Evolutionary conservation across 208 protist species (phyloP).

Genomic region (Trypanosomatidae sp.): DNA sequence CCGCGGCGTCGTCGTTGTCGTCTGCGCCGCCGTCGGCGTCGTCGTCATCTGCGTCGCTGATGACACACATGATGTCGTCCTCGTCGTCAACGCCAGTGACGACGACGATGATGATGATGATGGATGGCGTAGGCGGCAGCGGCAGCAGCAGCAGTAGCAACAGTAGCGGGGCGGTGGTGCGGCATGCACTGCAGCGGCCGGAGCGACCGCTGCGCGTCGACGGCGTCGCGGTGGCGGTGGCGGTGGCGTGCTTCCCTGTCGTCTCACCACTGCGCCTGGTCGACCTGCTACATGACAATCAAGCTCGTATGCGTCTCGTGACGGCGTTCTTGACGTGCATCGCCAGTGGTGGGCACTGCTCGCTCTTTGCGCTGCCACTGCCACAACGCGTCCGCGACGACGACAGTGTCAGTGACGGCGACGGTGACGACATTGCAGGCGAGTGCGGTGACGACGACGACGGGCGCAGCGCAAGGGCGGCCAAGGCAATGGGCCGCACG

Average conservation of each 20-base stretch:
- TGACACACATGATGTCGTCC: not conserved
- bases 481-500: not conserved
- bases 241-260: constrained; percentile 15
- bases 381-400: not conserved
- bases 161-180: not conserved
- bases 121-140: not conserved
- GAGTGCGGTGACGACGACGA: not conserved
- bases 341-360: constrained; percentile 74
- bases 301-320: constrained; percentile 31
- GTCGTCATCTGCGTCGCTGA: too few relatives aligned
- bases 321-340: constrained; percentile 45
- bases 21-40: not conserved
- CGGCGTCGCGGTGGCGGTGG: not conserved
- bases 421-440: too few relatives aligned
- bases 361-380: constrained; percentile 29
- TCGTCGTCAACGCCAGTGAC: not conserved
- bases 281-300: constrained; percentile 49
- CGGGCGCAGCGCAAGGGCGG: not conserved
- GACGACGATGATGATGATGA: not conserved
- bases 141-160: not conserved
- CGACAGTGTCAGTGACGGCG: too few relatives aligned
- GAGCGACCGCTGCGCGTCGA: too few relatives aligned
- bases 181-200: not conserved
- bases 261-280: constrained; percentile 39
- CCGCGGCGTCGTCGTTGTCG: not conserved